These are phyloP conservation scores for Chytridiales sp. DNA, from an alignment of 371 early-diverging fungal species.

Conservation along the genomic window DNA sequence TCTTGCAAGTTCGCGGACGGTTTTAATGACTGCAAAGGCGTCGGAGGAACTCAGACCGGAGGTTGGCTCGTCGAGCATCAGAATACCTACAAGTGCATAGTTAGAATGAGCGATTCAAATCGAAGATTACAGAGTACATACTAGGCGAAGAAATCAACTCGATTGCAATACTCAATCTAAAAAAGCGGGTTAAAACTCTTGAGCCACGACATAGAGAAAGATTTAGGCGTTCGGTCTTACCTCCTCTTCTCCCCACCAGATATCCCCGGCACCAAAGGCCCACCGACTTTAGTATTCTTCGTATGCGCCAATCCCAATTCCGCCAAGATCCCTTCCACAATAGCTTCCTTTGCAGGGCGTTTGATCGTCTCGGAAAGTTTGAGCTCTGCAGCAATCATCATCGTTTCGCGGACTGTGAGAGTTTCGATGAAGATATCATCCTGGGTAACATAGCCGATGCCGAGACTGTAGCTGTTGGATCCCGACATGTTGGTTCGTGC, in stretches of 20 bases:
- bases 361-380: slow-evolving; percentile 67
- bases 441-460: slow-evolving; percentile 90
- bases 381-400: slow-evolving; percentile 80
- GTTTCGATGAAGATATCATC: slow-evolving; percentile 84
- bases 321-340: slow-evolving; percentile 65
- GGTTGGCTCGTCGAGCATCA: slow-evolving; percentile 75
- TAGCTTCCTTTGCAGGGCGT: slow-evolving; percentile 48
- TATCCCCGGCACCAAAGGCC: slow-evolving; percentile 60
- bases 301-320: slow-evolving; percentile 70
- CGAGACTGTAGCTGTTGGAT: slow-evolving; percentile 25
- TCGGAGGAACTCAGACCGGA: slow-evolving; percentile 73
- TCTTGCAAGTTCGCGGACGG: slow-evolving; percentile 55
- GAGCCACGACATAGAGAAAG: no score
- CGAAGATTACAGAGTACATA: no score
- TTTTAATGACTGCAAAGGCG: slow-evolving; percentile 54
- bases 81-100: no score
- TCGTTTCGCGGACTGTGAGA: slow-evolving; percentile 86
- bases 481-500: not conserved
- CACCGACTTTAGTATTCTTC: slow-evolving; percentile 68
- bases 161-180: slow-evolving; percentile 90
- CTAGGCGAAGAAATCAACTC: slow-evolving; percentile 72
- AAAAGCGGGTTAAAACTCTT: no score
- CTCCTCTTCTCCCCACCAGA: slow-evolving; percentile 86
- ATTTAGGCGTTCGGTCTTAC: no score
- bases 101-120: no score